Evolutionary conservation across 1,284 basidiomycete genomes (phyloP), one percentile per base, ranked within the genome.

Genomic region (Boletus calvinii): DNA sequence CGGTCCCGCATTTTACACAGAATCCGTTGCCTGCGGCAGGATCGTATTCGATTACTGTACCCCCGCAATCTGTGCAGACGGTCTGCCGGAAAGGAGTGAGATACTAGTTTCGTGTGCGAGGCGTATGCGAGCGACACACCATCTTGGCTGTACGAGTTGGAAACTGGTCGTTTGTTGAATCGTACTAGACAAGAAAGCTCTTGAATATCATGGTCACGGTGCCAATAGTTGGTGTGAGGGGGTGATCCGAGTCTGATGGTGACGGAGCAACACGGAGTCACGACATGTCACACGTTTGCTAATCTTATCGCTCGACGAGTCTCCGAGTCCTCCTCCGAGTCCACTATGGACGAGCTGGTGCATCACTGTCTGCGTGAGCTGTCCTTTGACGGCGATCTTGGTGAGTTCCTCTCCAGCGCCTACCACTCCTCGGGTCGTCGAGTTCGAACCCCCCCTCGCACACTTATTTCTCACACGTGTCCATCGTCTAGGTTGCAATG

Each of bases 1-100:
- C 93, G 11, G 86, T 89, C 48, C 92, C 92, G 62, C 94, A 97
- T 59, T 79, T 74, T 3, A 87, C 80, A 65, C 93, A 97, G 64
- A 90, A 90, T 8, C 88, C 86, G 59, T 89, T 90, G 7, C 90
- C 91, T 7, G 87, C 87, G 11, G 89, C 84, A 35, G 83, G 74
- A 68, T 90, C 87, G 66, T 90, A 90, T 66, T 91, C 89, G 58
- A 92, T 90, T 13, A 89, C 83, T 0, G 85, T 86, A 2, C 87
- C 88, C 36, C 86, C 87, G 60, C 88, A 91, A 59, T 87, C 84
- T 13, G 74, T 79, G 68, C 86, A 89, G 30, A 75, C 70, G 7
- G 75, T 73, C 77, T 79, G 34, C n/a, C n/a, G n/a, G 41, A 32
- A 31, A 32, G 40, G 38, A 17, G 26, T 56, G 29, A 53, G 54